These are phyloP conservation scores for Thermochaetoides thermophila DNA, from an alignment of 495 filamentous ascomycete species.

Conservation along the genomic window DNA sequence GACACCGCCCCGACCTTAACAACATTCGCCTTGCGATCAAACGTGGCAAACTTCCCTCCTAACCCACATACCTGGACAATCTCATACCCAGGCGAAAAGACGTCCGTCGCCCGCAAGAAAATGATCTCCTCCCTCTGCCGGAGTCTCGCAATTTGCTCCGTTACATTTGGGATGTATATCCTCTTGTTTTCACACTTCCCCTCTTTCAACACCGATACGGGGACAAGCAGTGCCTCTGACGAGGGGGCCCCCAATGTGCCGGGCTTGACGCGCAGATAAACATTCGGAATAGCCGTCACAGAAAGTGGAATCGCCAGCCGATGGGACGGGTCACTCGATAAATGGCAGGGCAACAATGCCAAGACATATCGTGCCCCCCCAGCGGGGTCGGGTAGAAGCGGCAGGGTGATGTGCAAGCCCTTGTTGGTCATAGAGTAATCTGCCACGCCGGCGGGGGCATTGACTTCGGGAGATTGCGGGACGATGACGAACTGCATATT, in stretches of 20 bases:
- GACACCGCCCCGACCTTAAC: not conserved
- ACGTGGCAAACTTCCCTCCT: conserved; percentile 1
- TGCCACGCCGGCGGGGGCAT: not conserved
- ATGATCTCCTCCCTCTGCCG: conserved; percentile 8
- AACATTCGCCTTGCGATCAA: not conserved
- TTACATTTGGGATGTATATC: conserved; percentile 10
- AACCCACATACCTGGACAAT: conserved; percentile 7
- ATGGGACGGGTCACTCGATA: conserved; percentile 3
- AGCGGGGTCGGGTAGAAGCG: conserved; percentile 6
- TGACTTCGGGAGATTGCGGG: not conserved
- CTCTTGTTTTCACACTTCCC: no score
- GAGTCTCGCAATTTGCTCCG: not conserved
- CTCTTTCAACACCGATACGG: no score
- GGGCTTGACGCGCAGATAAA: conserved; percentile 9
- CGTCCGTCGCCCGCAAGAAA: conserved; percentile 9
- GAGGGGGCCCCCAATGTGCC: no score
- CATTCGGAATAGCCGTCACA: conserved; percentile 7
- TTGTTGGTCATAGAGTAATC: conserved; percentile 15
- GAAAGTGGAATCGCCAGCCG: conserved; percentile 11
- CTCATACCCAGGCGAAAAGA: conserved; percentile 13
- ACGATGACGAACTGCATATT: conserved; percentile 5
- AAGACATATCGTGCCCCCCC: no score
- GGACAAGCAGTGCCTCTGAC: no score
- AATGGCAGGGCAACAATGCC: conserved; percentile 11
- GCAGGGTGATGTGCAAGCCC: conserved; percentile 10